Evolutionary conservation across 208 protist genomes (phyloP).

Genomic region (Leishmania amazonensis): DNA sequence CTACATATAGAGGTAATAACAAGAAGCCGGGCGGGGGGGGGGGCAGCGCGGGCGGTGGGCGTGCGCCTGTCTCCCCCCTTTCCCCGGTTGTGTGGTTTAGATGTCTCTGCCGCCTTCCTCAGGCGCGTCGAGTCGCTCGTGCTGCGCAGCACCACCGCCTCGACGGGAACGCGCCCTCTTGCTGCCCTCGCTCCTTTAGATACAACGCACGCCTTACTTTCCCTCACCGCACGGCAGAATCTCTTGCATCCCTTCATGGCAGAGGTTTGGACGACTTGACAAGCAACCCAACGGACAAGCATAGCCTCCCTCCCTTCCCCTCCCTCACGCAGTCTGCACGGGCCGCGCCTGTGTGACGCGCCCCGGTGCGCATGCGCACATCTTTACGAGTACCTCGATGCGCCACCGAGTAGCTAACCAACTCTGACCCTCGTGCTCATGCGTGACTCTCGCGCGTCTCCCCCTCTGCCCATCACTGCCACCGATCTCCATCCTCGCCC

Average conservation of each 20-base stretch:
- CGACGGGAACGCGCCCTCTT: too few relatives aligned
- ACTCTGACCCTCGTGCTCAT: background rate
- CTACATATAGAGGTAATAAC: constrained; percentile 28
- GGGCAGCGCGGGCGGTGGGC: background rate
- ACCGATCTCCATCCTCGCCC: background rate
- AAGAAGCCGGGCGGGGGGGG: too few relatives aligned
- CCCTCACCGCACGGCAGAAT: background rate
- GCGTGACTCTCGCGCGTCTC: background rate
- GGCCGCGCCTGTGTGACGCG: too few relatives aligned
- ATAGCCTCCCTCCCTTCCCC: background rate
- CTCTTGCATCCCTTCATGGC: background rate
- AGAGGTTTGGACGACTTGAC: background rate
- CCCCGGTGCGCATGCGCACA: too few relatives aligned
- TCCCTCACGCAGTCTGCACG: too few relatives aligned
- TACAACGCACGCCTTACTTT: background rate
- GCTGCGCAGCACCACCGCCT: too few relatives aligned
- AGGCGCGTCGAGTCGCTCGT: background rate
- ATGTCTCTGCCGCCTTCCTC: background rate
- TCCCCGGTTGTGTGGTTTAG: background rate
- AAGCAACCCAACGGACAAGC: background rate
- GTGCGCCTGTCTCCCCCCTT: background rate
- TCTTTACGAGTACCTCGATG: too few relatives aligned
- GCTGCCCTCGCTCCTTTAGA: too few relatives aligned
- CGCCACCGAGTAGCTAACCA: background rate
- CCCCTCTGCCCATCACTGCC: too few relatives aligned